Percentiles rank a stretch among this genome's conserved stretches.
These are phyloP conservation scores for Vigna reflexopilosa DNA, from an alignment of 306 rosid genomes.

Conservation along the genomic window DNA sequence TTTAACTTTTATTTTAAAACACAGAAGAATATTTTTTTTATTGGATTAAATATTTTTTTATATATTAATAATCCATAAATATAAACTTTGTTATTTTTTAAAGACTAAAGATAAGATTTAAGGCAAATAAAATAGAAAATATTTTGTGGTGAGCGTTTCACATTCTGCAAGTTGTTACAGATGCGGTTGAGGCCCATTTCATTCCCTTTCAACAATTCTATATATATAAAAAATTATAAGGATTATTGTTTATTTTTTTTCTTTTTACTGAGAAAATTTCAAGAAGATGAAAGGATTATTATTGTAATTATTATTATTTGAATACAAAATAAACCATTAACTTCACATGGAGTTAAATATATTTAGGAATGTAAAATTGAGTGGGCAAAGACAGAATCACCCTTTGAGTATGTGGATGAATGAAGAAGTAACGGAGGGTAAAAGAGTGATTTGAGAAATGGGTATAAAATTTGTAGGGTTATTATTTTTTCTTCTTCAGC, in stretches of 20 bases:
- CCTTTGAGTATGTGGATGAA: not conserved
- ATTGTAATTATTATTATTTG: not conserved
- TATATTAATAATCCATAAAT: too few species aligned
- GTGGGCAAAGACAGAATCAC: slow-evolving; percentile 27
- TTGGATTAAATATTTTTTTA: too few species aligned
- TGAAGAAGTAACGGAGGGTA: slow-evolving; percentile 25
- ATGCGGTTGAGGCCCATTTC: not conserved
- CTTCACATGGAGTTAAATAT: not conserved
- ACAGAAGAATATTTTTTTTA: too few species aligned
- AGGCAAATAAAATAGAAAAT: not conserved
- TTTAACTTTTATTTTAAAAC: too few species aligned
- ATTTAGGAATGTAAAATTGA: not conserved
- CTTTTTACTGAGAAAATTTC: too few species aligned
- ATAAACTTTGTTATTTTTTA: not conserved
- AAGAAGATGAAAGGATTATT: too few species aligned
- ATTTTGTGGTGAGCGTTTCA: slow-evolving; percentile 17
- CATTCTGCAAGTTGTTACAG: slow-evolving; percentile 1
- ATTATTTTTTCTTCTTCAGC: slow-evolving; percentile 43
- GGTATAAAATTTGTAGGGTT: slow-evolving; percentile 44
- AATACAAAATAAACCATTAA: not conserved
- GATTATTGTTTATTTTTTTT: not conserved
- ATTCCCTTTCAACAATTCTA: not conserved
- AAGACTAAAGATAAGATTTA: not conserved
- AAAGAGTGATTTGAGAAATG: slow-evolving; percentile 11
- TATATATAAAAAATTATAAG: not conserved